Evolutionary conservation across 306 rosid genomes (phyloP).

Genomic region (Prunus mongolica): DNA sequence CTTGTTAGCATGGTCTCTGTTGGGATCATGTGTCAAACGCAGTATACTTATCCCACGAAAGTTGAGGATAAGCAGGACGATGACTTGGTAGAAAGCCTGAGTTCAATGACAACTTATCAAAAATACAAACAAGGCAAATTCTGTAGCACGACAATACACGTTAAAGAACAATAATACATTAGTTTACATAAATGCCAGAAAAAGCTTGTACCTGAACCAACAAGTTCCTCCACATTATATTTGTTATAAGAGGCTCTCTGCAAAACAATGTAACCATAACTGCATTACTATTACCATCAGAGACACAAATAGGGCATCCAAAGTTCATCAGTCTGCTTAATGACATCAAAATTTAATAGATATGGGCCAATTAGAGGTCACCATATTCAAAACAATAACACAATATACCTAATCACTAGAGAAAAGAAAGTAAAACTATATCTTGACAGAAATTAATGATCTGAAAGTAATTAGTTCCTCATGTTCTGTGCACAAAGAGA

Average conservation of each 20-base stretch:
- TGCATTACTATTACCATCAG: conserved; percentile 2
- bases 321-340: background rate
- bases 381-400: background rate
- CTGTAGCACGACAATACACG: background rate
- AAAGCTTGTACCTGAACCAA: conserved; percentile 60
- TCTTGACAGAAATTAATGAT: no score
- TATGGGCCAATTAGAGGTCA: background rate
- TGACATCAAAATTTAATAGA: background rate
- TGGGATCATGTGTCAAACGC: conserved; percentile 25
- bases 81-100: conserved; percentile 82
- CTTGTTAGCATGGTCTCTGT: conserved; percentile 33
- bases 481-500: background rate
- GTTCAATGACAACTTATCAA: background rate
- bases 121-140: background rate
- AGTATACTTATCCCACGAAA: conserved; percentile 59
- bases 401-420: background rate
- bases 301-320: background rate
- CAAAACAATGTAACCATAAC: conserved; percentile 1
- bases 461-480: no score
- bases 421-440: no score
- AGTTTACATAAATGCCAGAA: no score
- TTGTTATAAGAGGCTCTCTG: conserved; percentile 92
- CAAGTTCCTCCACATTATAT: conserved; percentile 95
- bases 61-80: conserved; percentile 71
- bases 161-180: background rate